Evolutionary conservation across 177 flowering plant genomes (phyloP).

Genomic region (Vitis hybrid): DNA sequence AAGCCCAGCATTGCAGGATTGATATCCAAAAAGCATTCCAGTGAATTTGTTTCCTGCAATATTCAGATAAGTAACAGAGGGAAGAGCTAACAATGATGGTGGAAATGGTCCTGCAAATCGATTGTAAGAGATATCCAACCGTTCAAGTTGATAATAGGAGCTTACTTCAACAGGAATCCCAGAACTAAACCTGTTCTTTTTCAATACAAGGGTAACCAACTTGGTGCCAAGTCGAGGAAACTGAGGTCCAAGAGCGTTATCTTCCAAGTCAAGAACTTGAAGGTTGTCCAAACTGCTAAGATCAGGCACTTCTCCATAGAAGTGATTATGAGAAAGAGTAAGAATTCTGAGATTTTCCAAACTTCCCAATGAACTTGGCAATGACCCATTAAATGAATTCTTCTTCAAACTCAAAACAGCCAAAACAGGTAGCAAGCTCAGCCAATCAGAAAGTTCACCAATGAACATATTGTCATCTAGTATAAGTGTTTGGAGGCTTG

Average conservation of each 20-base stretch:
- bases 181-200: conserved; percentile 74
- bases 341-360: conserved; percentile 72
- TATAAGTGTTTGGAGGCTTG: conserved; percentile 67
- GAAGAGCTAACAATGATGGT: conserved; percentile 59
- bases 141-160: conserved; percentile 67
- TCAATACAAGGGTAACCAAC: conserved; percentile 56
- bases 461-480: conserved; percentile 74
- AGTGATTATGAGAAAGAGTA: conserved; percentile 61
- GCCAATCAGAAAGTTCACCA: conserved; percentile 62
- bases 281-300: conserved; percentile 75
- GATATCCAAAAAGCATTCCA: conserved; percentile 65
- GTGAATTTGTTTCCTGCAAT: conserved; percentile 72
- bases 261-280: conserved; percentile 79
- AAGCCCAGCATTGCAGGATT: conserved; percentile 64
- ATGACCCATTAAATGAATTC: conserved; percentile 60
- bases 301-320: conserved; percentile 81
- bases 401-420: conserved; percentile 77
- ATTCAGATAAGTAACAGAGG: conserved; percentile 65
- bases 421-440: conserved; percentile 51
- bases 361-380: conserved; percentile 56
- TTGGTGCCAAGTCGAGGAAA: conserved; percentile 71
- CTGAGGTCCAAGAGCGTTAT: conserved; percentile 68
- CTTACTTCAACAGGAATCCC: conserved; percentile 58
- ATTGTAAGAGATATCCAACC: conserved; percentile 75
- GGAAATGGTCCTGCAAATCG: conserved; percentile 86